A percentile compares a stretch with the other conserved stretches of the same genome.
Conservation (phyloP, 352 stramenopile species). For the Globisporangium lucens region DNA sequence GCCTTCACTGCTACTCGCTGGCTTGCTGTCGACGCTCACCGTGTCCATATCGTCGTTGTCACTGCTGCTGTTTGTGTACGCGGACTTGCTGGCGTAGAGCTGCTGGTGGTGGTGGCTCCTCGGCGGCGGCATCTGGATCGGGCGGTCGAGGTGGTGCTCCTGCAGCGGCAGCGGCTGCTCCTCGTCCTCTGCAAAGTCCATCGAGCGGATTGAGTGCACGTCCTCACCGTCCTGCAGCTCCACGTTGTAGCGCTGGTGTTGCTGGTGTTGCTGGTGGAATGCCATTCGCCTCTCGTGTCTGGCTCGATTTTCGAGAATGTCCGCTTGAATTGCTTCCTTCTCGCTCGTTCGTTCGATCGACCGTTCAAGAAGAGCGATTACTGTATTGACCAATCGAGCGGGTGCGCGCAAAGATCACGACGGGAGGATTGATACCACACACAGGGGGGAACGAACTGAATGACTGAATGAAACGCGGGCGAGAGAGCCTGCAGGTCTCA, state of each 20-base stretch:
- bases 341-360: conserved; percentile 2
- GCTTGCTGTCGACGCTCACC: conserved; percentile 14
- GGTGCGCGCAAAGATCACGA: neutral
- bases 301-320: conserved; percentile 2
- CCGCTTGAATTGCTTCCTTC: neutral
- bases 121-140: conserved; percentile 7
- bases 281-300: conserved; percentile 3
- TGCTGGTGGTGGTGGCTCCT: conserved; percentile 7
- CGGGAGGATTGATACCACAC: neutral
- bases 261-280: conserved; percentile 4
- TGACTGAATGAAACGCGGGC: neutral
- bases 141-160: conserved; percentile 17
- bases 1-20: conserved; percentile 1
- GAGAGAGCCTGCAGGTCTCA: neutral
- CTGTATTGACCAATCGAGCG: neutral
- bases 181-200: conserved; percentile 11
- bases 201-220: conserved; percentile 18
- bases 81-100: neutral
- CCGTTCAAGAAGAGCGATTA: neutral
- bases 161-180: conserved; percentile 14
- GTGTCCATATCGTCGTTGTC: conserved; percentile 17
- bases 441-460: neutral
- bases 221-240: conserved; percentile 19
- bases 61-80: conserved; percentile 17
- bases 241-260: conserved; percentile 12